These are phyloP conservation scores for Boletus vinaceobasis DNA, from an alignment of 768 basidiomycete species.

Conservation along the genomic window DNA sequence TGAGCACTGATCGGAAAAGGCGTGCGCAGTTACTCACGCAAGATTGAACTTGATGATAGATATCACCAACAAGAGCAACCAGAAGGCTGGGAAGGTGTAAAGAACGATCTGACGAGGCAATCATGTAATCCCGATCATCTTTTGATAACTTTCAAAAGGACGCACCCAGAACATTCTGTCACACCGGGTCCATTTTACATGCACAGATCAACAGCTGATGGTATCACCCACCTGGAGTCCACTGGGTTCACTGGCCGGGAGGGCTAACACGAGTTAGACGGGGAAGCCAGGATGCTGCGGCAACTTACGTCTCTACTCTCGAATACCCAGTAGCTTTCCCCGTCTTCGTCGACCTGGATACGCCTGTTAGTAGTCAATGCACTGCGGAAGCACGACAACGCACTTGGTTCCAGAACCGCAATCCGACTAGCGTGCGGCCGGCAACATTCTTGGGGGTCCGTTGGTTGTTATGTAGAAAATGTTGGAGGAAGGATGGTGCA, in stretches of 20 bases:
- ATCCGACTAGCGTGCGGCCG: conserved; percentile 87
- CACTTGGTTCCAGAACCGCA: conserved; percentile 97
- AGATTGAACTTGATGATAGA: conserved; percentile 87
- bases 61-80: conserved; percentile 83
- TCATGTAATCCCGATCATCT: conserved; percentile 14
- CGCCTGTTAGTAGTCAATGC: conserved; percentile 1
- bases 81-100: conserved; percentile 85
- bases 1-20: conserved; percentile 9
- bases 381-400: background rate
- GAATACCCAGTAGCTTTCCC: conserved; percentile 96
- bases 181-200: conserved; percentile 4
- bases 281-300: background rate
- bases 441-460: conserved; percentile 71
- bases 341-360: conserved; percentile 86
- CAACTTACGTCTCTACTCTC: conserved; percentile 87
- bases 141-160: conserved; percentile 9
- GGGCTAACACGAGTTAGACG: conserved; percentile 48
- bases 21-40: conserved; percentile 51
- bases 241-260: conserved; percentile 84
- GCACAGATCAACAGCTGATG: conserved; percentile 4
- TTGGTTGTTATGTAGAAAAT: conserved; percentile 1
- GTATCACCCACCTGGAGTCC: conserved; percentile 68
- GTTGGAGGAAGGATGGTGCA: conserved; percentile 15
- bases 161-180: conserved; percentile 90
- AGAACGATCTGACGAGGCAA: conserved; percentile 63